Evolutionary conservation across 2,329 filamentous ascomycete genomes (phyloP).

Genomic region (Biscogniauxia mediterranea): DNA sequence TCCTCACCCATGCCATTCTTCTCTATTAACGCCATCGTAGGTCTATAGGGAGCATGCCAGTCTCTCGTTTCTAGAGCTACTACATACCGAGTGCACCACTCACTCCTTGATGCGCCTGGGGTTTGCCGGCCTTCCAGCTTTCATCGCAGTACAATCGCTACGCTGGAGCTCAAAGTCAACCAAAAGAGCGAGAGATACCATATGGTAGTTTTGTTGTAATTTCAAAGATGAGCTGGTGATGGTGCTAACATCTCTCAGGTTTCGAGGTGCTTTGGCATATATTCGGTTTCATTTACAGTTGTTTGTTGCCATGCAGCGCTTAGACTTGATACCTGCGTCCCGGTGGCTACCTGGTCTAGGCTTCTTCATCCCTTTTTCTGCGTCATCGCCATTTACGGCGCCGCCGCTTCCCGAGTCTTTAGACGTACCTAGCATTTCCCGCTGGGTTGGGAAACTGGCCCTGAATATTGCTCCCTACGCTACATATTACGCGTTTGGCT

Average conservation of each 20-base stretch:
- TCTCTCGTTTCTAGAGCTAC: constrained; percentile 47
- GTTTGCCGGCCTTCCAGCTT: constrained; percentile 41
- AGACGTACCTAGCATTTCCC: constrained; percentile 36
- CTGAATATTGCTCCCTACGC: constrained; percentile 48
- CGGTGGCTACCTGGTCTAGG: constrained; percentile 43
- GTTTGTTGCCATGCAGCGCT: constrained; percentile 51
- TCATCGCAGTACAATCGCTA: constrained; percentile 34
- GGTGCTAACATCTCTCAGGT: constrained; percentile 20
- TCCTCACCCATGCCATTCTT: neutral
- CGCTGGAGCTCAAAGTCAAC: constrained; percentile 27
- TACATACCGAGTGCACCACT: constrained; percentile 33
- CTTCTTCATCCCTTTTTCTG: constrained; percentile 56
- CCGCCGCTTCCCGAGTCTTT: constrained; percentile 43
- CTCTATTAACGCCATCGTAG: constrained; percentile 31
- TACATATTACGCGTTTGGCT: constrained; percentile 44
- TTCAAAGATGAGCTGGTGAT: neutral
- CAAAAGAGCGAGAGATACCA: constrained; percentile 15
- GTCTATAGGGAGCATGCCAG: constrained; percentile 51
- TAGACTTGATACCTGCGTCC: constrained; percentile 44
- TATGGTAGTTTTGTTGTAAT: constrained; percentile 28
- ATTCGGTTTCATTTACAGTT: constrained; percentile 50
- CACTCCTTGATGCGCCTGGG: constrained; percentile 35
- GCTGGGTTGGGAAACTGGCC: constrained; percentile 43
- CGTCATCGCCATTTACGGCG: constrained; percentile 47
- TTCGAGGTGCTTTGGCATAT: constrained; percentile 34